phyloP scores from a whole-genome alignment of 192 early-diverging fungal species.

The Globomyces pollinis-pini region DNA sequence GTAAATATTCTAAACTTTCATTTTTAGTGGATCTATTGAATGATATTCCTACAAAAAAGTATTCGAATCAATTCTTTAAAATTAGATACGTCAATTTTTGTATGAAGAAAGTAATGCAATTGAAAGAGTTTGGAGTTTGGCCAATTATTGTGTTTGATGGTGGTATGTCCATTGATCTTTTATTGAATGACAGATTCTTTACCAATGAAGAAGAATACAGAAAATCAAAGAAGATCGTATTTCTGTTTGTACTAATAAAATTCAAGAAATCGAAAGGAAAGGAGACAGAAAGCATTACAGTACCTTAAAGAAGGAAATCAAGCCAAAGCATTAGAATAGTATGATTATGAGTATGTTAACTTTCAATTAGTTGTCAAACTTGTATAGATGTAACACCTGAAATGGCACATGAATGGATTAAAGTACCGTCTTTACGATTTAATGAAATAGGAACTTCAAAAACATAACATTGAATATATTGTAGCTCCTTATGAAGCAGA shows the following conservation, averaged over 20 bases:
- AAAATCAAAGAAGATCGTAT: slow-evolving; percentile 48
- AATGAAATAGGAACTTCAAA: slow-evolving; percentile 50
- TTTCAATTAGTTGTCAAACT: no score
- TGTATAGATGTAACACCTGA: slow-evolving; percentile 69
- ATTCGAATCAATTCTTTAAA: not conserved
- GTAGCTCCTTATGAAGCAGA: slow-evolving; percentile 98
- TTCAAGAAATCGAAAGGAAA: slow-evolving; percentile 64
- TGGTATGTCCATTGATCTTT: no score
- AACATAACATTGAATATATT: slow-evolving; percentile 62
- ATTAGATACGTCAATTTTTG: slow-evolving; percentile 77
- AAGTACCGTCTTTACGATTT: slow-evolving; percentile 32
- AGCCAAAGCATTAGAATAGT: slow-evolving; percentile 61
- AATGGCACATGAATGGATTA: slow-evolving; percentile 75
- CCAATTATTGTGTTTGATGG: slow-evolving; percentile 96
- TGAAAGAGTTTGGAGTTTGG: slow-evolving; percentile 60
- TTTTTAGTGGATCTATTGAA: slow-evolving; percentile 68
- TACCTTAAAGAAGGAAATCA: slow-evolving; percentile 39
- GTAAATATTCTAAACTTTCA: no score
- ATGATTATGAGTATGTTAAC: no score
- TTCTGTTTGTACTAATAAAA: no score
- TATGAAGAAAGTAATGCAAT: slow-evolving; percentile 65
- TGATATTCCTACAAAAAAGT: slow-evolving; percentile 64
- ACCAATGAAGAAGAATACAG: slow-evolving; percentile 75
- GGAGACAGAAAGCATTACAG: slow-evolving; percentile 27
- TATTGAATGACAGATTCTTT: no score